Percentiles rank a stretch among this genome's conserved stretches.
Conservation (phyloP, 2,329 filamentous ascomycete genomes). For the Rutstroemia sp. region DNA sequence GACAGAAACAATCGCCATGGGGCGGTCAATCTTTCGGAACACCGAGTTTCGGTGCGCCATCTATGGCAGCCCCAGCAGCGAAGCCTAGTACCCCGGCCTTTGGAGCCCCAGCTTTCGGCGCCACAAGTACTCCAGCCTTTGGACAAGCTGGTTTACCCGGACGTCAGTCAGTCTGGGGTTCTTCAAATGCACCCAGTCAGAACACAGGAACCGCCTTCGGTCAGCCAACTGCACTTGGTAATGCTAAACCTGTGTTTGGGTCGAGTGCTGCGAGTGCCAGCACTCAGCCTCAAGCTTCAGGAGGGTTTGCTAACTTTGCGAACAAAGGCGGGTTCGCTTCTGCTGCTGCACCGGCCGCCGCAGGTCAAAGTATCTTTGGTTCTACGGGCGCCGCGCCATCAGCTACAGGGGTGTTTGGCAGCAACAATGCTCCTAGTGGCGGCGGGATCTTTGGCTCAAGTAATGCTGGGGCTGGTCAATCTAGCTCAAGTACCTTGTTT, state of each 20-base stretch:
- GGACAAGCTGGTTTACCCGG: conserved; percentile 35
- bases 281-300: conserved; percentile 29
- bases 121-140: conserved; percentile 32
- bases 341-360: conserved; percentile 27
- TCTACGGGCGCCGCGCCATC: conserved; percentile 11
- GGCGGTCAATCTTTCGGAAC: conserved; percentile 42
- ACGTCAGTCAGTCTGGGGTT: conserved; percentile 48
- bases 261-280: conserved; percentile 23
- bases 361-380: conserved; percentile 28
- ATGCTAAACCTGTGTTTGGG: conserved; percentile 32
- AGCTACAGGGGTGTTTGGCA: conserved; percentile 13
- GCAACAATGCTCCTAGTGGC: conserved; percentile 21
- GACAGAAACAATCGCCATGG: conserved; percentile 8
- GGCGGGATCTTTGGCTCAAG: conserved; percentile 27
- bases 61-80: conserved; percentile 21
- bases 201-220: conserved; percentile 41
- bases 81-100: conserved; percentile 35
- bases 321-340: conserved; percentile 46
- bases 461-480: conserved; percentile 7
- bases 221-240: conserved; percentile 42
- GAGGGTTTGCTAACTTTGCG: conserved; percentile 49
- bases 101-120: conserved; percentile 38
- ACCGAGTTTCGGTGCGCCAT: conserved; percentile 30
- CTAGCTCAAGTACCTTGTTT: conserved; percentile 11
- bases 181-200: conserved; percentile 26